phyloP scores from a whole-genome alignment of 2,329 filamentous ascomycete genomes.

The Talaromyces sp. region DNA sequence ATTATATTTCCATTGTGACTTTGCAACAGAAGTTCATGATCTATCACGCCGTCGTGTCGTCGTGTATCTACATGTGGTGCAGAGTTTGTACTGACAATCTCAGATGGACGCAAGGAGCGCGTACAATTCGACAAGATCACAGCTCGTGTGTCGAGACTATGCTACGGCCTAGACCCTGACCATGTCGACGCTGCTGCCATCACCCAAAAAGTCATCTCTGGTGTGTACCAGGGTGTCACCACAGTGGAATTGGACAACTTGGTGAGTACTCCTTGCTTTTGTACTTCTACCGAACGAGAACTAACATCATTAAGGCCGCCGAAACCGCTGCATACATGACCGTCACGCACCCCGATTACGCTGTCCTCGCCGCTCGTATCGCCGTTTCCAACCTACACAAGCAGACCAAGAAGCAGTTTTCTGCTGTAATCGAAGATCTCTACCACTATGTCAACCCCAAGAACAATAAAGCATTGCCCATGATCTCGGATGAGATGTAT shows the following conservation, averaged over 20 bases:
- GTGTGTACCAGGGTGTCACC: conserved; percentile 97
- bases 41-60: neutral
- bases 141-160: conserved; percentile 92
- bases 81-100: conserved; percentile 3
- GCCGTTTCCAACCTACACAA: conserved; percentile 99
- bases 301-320: conserved; percentile 64
- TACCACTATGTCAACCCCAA: conserved; percentile 96
- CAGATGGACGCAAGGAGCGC: conserved; percentile 98
- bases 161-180: conserved; percentile 92
- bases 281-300: conserved; percentile 9
- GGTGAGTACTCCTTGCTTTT: conserved; percentile 54
- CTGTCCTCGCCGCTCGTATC: conserved; percentile 95
- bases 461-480: conserved; percentile 77
- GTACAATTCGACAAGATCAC: conserved; percentile 99
- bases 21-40: conserved; percentile 20
- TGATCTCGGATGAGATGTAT: conserved; percentile 91
- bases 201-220: conserved; percentile 98
- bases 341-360: conserved; percentile 97
- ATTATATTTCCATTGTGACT: conserved; percentile 4
- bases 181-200: conserved; percentile 98
- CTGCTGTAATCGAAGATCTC: conserved; percentile 86
- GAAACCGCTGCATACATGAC: conserved; percentile 99
- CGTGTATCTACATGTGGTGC: neutral
- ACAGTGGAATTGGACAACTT: conserved; percentile 95
- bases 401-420: conserved; percentile 99